phyloP scores from a whole-genome alignment of 1,284 basidiomycete species.

The Trichosporon inkin region DNA sequence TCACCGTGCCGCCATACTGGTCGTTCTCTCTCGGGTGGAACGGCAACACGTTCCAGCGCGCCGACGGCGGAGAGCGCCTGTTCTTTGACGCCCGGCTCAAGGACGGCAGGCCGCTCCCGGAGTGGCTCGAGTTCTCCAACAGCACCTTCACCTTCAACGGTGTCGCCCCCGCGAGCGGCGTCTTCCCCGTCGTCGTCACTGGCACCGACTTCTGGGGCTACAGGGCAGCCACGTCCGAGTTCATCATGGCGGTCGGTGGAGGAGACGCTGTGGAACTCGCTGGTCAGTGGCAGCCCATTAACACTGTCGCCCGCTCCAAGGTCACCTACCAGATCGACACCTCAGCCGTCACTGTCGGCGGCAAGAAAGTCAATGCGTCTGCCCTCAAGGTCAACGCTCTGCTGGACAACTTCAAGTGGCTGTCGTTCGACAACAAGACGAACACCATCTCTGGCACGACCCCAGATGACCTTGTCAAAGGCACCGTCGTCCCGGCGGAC shows the following conservation, averaged over 20 bases:
- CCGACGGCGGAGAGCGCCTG: slow-evolving; percentile 22
- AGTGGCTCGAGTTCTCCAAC: slow-evolving; percentile 55
- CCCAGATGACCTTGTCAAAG: slow-evolving; percentile 51
- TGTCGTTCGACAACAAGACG: slow-evolving; percentile 47
- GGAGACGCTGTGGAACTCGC: slow-evolving; percentile 35
- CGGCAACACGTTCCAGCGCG: slow-evolving; percentile 45
- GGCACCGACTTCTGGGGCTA: slow-evolving; percentile 51
- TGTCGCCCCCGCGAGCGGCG: slow-evolving; percentile 51
- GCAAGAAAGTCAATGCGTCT: slow-evolving; percentile 29
- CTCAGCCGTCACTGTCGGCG: slow-evolving; percentile 33
- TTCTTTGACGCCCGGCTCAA: slow-evolving; percentile 52
- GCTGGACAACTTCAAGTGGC: slow-evolving; percentile 45
- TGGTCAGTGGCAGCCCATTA: slow-evolving; percentile 26
- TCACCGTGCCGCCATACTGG: slow-evolving; percentile 51
- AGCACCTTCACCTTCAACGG: slow-evolving; percentile 56
- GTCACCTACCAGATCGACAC: slow-evolving; percentile 37
- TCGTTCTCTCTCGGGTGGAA: slow-evolving; percentile 57
- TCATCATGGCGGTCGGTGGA: slow-evolving; percentile 46
- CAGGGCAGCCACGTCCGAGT: slow-evolving; percentile 47
- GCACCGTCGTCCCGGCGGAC: slow-evolving; percentile 43
- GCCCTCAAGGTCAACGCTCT: slow-evolving; percentile 39
- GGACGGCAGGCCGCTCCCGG: slow-evolving; percentile 45
- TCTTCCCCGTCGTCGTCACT: slow-evolving; percentile 45
- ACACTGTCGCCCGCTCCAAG: slow-evolving; percentile 32
- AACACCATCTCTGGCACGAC: slow-evolving; percentile 43